phyloP scores from a whole-genome alignment of 495 filamentous ascomycete genomes.

The Talaromyces proteolyticus region DNA sequence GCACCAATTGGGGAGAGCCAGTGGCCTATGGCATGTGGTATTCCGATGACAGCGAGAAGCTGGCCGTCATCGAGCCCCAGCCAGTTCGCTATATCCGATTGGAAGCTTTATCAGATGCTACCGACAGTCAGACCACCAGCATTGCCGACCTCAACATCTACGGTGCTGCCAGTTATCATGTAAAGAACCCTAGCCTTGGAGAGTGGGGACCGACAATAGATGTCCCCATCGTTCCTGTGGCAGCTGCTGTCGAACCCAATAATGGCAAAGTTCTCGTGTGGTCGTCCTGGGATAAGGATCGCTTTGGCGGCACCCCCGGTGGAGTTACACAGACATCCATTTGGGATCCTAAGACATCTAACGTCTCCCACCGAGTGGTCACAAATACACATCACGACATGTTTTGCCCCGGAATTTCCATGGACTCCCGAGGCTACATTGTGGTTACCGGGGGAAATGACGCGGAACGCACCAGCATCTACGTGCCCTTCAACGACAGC shows the following conservation, averaged over 20 bases:
- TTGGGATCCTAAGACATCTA: conserved; percentile 24
- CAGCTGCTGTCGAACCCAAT: conserved; percentile 24
- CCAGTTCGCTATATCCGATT: conserved; percentile 30
- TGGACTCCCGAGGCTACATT: conserved; percentile 40
- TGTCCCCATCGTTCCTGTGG: conserved; percentile 44
- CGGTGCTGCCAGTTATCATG: neutral
- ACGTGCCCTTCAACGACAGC: conserved; percentile 13
- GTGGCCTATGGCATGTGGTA: conserved; percentile 42
- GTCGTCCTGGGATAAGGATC: conserved; percentile 29
- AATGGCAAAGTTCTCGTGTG: conserved; percentile 35
- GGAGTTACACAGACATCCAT: conserved; percentile 38
- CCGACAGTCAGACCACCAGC: conserved; percentile 20
- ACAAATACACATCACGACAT: conserved; percentile 49
- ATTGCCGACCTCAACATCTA: conserved; percentile 31
- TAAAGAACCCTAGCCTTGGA: conserved; percentile 15
- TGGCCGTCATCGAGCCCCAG: conserved; percentile 29
- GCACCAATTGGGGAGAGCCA: conserved; percentile 18
- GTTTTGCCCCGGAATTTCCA: conserved; percentile 56
- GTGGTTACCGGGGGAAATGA: conserved; percentile 47
- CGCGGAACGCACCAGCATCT: conserved; percentile 38
- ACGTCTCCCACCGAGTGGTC: conserved; percentile 28
- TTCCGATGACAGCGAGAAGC: conserved; percentile 29
- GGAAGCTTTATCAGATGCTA: conserved; percentile 29
- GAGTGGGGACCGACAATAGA: conserved; percentile 44
- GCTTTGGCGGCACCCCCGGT: conserved; percentile 22